phyloP scores from a whole-genome alignment of 805 yeast genomes.

The Candida oleophila region DNA sequence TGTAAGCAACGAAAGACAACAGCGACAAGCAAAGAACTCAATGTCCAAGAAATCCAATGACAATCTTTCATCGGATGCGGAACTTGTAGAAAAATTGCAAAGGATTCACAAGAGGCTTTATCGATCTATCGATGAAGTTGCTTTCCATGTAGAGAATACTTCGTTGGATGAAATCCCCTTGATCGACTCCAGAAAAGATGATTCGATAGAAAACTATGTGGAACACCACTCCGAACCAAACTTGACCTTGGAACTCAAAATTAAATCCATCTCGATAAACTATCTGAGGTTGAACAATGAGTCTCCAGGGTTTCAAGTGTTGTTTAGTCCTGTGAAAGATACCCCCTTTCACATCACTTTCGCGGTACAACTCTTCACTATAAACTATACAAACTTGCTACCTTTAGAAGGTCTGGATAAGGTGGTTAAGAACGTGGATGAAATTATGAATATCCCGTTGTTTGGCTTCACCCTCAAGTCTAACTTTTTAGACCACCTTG shows the following conservation, averaged over 20 bases:
- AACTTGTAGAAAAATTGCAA: background rate
- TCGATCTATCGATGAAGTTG: slow-evolving; percentile 21
- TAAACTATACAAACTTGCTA: slow-evolving; percentile 18
- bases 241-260: slow-evolving; percentile 21
- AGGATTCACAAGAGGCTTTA: slow-evolving; percentile 20
- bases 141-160: slow-evolving; percentile 27
- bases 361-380: slow-evolving; percentile 31
- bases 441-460: slow-evolving; percentile 35
- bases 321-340: slow-evolving; percentile 30
- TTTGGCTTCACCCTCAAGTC: slow-evolving; percentile 33
- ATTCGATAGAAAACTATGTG: slow-evolving; percentile 21
- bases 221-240: slow-evolving; percentile 12
- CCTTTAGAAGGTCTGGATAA: background rate
- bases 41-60: background rate
- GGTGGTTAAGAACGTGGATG: slow-evolving; percentile 16
- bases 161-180: slow-evolving; percentile 30
- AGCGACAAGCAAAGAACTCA: background rate
- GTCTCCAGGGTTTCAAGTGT: slow-evolving; percentile 40
- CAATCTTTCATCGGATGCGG: background rate
- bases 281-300: slow-evolving; percentile 17
- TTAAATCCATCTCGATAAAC: slow-evolving; percentile 26
- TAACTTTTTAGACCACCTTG: slow-evolving; percentile 31
- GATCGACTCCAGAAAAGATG: slow-evolving; percentile 21
- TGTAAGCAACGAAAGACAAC: background rate
- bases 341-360: slow-evolving; percentile 32